These are phyloP conservation scores for Perilla frutescens DNA, from an alignment of 257 asterid genomes.

Conservation along the genomic window DNA sequence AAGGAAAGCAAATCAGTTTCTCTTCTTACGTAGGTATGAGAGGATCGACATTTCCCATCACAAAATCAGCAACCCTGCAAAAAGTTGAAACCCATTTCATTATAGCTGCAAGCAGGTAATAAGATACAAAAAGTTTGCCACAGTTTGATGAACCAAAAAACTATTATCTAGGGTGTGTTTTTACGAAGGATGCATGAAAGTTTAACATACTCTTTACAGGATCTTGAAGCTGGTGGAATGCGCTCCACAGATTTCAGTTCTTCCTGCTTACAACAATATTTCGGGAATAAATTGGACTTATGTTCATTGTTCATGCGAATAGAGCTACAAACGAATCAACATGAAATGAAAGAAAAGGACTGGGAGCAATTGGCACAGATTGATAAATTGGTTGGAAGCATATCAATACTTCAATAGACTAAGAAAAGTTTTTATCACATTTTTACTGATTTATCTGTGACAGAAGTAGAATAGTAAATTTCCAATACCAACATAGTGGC, in stretches of 20 bases:
- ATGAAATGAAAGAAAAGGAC: not conserved
- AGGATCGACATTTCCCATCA: constrained; percentile 68
- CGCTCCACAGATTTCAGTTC: constrained; percentile 72
- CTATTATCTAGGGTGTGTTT: not conserved
- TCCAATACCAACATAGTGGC: too few relatives aligned
- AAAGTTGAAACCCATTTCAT: constrained; percentile 28
- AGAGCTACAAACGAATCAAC: not conserved
- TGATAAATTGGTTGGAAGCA: not conserved
- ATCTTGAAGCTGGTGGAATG: constrained; percentile 67
- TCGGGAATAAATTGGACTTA: not conserved
- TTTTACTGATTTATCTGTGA: too few relatives aligned
- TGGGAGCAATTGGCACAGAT: not conserved
- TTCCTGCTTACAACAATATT: constrained; percentile 58
- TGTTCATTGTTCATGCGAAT: not conserved
- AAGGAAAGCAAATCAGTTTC: constrained; percentile 11
- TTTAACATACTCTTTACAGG: constrained; percentile 81
- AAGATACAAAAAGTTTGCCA: not conserved
- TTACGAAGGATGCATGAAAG: not conserved
- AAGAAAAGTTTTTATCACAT: too few relatives aligned
- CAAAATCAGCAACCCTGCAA: constrained; percentile 71
- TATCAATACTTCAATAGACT: not conserved
- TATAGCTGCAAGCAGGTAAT: not conserved
- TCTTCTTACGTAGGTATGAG: constrained; percentile 69
- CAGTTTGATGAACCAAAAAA: not conserved
- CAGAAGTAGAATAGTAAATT: too few relatives aligned